Evolutionary conservation across 2,329 filamentous ascomycete species (phyloP), one percentile per base, ranked within the genome.

Genomic region (Stenocarpella maydis): DNA sequence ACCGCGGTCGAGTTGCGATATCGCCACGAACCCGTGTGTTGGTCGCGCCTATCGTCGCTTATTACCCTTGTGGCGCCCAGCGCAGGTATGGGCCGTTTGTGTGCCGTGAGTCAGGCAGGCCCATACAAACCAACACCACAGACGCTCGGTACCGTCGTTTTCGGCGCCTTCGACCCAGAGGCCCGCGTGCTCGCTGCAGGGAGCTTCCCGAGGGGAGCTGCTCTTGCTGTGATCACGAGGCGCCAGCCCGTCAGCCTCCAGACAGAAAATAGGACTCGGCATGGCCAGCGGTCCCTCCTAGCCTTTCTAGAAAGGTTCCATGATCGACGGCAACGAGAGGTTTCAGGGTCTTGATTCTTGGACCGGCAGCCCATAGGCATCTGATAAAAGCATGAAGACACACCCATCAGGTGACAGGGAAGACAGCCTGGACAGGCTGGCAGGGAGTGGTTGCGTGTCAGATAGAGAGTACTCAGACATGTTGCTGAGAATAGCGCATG

Each of bases 291-390:
- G 41, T 41, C 41, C 24, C 58, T 47, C 47, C 41, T 37, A 49
- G 28, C 26, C 43, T 63, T 63, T 63, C 58, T 63, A 63, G 43
- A 63, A 63, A 49, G 41, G 43, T 63, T 63, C 58, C 28, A 63
- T 63, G 58, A 63, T 63, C 58, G 58, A 63, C 58, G 1, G 43
- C 41, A 34, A 7, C 28, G n/a, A 49, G 58, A 24, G 14, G 58
- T 63, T 63, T 49, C 58, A 63, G 43, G 49, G 58, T 43, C 58
- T 63, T 43, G 37, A 49, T n/a, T 37, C 4, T 24, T 37, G 58
- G 41, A 63, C 58, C 15, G 26, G 43, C 26, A 34, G 41, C 26
- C 19, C 39, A 31, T 4, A 47, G 41, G 26, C 58, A 47, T 37
- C 43, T 43, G 54, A 49, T 15, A 63, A 31, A 12, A 31, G 34